These are phyloP conservation scores for Xylaria digitata DNA, from an alignment of 2,329 filamentous ascomycete species.

Conservation along the genomic window DNA sequence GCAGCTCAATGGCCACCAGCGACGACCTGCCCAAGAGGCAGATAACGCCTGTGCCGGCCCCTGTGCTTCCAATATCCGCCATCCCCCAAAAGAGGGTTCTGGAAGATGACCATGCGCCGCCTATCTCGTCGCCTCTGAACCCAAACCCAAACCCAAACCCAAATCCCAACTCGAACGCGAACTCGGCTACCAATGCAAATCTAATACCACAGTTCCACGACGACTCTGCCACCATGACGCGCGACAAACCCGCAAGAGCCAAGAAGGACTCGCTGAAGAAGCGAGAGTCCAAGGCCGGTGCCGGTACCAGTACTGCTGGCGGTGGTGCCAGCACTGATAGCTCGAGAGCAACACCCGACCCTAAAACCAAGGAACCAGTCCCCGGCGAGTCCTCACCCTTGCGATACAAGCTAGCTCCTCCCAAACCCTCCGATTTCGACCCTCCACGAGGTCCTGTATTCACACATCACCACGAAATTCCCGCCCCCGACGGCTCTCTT, in stretches of 20 bases:
- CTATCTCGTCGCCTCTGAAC: constrained; percentile 80
- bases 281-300: constrained; percentile 67
- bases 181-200: constrained; percentile 34
- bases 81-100: constrained; percentile 74
- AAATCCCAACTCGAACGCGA: constrained; percentile 35
- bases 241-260: constrained; percentile 62
- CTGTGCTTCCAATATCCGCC: constrained; percentile 55
- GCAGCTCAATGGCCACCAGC: constrained; percentile 48
- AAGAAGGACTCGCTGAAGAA: constrained; percentile 78
- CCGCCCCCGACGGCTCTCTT: constrained; percentile 60
- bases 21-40: constrained; percentile 47
- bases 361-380: constrained; percentile 57
- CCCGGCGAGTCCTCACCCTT: constrained; percentile 63
- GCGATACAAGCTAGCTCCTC: constrained; percentile 72
- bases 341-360: constrained; percentile 67
- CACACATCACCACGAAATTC: constrained; percentile 65
- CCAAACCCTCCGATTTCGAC: constrained; percentile 71
- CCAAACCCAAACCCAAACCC: constrained; percentile 63
- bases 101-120: constrained; percentile 76
- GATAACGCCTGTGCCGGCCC: constrained; percentile 47
- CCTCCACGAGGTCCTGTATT: constrained; percentile 68
- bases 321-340: constrained; percentile 57
- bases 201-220: constrained; percentile 53
- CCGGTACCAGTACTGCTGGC: neutral
- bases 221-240: constrained; percentile 53